These are phyloP conservation scores for Cordyceps militaris DNA, from an alignment of 2,329 filamentous ascomycete species.

Conservation along the genomic window DNA sequence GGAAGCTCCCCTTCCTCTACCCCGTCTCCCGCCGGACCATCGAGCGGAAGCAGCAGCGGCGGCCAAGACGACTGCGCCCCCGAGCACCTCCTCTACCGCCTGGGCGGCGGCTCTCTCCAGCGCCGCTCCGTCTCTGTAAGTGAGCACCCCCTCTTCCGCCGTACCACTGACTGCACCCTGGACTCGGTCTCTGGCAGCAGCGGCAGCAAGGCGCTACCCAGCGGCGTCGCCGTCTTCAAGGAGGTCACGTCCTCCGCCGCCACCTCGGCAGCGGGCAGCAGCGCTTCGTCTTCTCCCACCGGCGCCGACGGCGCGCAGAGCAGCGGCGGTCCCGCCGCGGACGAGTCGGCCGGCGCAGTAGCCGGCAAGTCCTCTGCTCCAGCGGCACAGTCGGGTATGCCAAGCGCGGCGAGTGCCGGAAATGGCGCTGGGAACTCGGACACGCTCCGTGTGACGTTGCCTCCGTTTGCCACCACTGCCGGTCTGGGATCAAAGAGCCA, in stretches of 20 bases:
- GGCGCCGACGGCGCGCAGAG: too few species aligned
- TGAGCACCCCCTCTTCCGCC: slow-evolving; percentile 18
- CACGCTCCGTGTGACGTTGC: background rate
- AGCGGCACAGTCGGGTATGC: too few species aligned
- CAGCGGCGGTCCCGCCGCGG: background rate
- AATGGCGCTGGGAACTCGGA: background rate
- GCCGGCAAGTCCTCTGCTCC: too few species aligned
- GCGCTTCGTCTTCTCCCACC: too few species aligned
- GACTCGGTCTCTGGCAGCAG: slow-evolving; percentile 13
- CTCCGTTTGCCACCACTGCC: background rate
- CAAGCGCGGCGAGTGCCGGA: background rate
- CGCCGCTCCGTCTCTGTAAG: slow-evolving; percentile 19
- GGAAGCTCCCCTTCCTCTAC: background rate
- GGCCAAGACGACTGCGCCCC: background rate
- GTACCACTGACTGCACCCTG: slow-evolving; percentile 23
- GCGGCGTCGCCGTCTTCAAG: slow-evolving; percentile 5
- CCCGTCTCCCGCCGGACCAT: background rate
- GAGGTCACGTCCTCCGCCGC: background rate
- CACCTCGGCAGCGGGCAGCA: too few species aligned
- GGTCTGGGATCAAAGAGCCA: background rate
- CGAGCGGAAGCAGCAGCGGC: background rate
- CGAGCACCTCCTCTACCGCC: slow-evolving; percentile 15
- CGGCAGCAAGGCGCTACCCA: background rate
- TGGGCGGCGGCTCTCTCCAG: slow-evolving; percentile 14
- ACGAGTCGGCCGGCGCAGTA: too few species aligned